Evolutionary conservation across 148 eudicot genomes (phyloP).

Genomic region (Mesembryanthemum crystallinum): DNA sequence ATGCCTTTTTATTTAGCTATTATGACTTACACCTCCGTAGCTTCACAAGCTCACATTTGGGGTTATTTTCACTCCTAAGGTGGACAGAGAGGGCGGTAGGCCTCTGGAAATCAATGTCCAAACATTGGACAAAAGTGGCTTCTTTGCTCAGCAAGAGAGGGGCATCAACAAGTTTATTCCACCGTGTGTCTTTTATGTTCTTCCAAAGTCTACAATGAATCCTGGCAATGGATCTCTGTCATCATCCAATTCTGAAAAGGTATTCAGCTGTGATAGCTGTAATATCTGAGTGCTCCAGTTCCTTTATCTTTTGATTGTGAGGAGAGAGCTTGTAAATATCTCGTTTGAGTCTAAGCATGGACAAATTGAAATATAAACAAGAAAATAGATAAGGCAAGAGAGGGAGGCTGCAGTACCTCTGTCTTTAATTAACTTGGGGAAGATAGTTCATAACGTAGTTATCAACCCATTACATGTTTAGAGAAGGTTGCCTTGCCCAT

Average conservation of each 20-base stretch:
- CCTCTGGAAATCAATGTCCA: conserved; percentile 59
- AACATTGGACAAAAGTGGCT: conserved; percentile 55
- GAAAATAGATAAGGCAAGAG: not conserved
- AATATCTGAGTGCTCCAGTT: not conserved
- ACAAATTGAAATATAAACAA: not conserved
- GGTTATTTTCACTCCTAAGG: conserved; percentile 27
- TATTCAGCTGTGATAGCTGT: conserved; percentile 1
- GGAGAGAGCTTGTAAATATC: not conserved
- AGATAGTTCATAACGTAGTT: too few species aligned
- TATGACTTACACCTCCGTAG: not conserved
- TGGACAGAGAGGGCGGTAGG: conserved; percentile 82
- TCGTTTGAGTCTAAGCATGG: not conserved
- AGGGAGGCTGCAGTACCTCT: not conserved
- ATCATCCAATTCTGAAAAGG: conserved; percentile 34
- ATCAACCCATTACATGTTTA: too few species aligned
- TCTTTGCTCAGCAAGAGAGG: conserved; percentile 45
- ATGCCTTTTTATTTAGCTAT: not conserved
- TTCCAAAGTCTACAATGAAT: conserved; percentile 22
- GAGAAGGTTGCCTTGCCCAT: too few species aligned
- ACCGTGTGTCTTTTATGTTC: conserved; percentile 57
- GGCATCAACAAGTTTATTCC: conserved; percentile 49
- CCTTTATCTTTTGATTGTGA: not conserved
- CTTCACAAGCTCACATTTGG: conserved; percentile 5
- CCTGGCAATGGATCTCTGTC: conserved; percentile 27
- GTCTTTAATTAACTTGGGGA: too few species aligned